These are phyloP conservation scores for Fusarium circinatum DNA, from an alignment of 2,329 filamentous ascomycete species.

Conservation along the genomic window DNA sequence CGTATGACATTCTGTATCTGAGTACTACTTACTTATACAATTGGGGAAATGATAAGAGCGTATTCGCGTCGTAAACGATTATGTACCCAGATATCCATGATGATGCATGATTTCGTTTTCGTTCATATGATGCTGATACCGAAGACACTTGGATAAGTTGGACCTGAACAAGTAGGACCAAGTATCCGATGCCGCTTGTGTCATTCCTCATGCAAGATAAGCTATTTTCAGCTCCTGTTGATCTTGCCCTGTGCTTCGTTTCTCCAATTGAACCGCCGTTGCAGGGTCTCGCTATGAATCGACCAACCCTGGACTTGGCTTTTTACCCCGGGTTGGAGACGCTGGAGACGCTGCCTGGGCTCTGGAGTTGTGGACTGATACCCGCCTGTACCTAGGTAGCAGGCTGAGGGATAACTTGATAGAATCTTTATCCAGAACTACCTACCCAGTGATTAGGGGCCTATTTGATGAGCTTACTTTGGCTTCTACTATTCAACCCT, in stretches of 20 bases:
- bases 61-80: neutral
- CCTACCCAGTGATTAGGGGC: no score
- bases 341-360: neutral
- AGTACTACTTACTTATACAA: neutral
- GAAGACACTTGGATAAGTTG: neutral
- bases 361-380: conserved; percentile 4
- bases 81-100: neutral
- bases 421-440: no score
- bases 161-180: neutral
- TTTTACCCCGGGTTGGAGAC: conserved; percentile 29
- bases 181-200: neutral
- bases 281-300: conserved; percentile 9
- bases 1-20: neutral
- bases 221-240: neutral
- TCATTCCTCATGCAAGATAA: conserved; percentile 1
- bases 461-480: no score
- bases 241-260: conserved; percentile 17
- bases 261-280: neutral
- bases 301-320: conserved; percentile 14
- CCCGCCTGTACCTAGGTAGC: neutral
- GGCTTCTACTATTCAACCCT: no score
- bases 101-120: neutral
- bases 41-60: neutral
- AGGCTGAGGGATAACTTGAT: no score
- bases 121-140: neutral